These are phyloP conservation scores for Spiromastix sp. DNA, from an alignment of 2,329 filamentous ascomycete genomes.

Conservation along the genomic window DNA sequence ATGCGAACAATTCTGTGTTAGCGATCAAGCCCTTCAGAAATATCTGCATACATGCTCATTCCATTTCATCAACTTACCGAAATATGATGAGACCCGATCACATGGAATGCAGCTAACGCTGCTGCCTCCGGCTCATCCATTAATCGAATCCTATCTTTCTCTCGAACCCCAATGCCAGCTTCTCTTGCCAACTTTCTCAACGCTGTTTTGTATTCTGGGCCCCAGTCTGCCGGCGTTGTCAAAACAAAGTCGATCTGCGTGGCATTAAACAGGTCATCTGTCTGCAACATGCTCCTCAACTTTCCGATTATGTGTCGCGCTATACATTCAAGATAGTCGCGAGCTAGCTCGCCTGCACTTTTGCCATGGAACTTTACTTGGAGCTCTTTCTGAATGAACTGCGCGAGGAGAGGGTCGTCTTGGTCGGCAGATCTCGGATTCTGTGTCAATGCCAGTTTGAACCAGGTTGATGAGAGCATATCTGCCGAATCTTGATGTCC, in stretches of 20 bases:
- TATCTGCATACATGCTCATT: no score
- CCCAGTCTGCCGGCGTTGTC: slow-evolving; percentile 13
- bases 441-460: slow-evolving; percentile 12
- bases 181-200: slow-evolving; percentile 8
- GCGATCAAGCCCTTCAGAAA: no score
- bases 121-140: slow-evolving; percentile 15
- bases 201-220: slow-evolving; percentile 4
- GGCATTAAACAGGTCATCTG: not conserved
- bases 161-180: slow-evolving; percentile 10
- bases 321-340: slow-evolving; percentile 8
- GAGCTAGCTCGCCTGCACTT: not conserved
- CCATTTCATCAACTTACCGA: no score
- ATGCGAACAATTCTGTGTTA: no score
- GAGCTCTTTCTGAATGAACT: slow-evolving; percentile 7
- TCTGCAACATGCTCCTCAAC: not conserved
- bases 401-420: slow-evolving; percentile 10
- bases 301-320: slow-evolving; percentile 8
- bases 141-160: slow-evolving; percentile 8
- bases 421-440: slow-evolving; percentile 1
- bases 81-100: no score
- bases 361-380: slow-evolving; percentile 9
- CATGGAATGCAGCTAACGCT: slow-evolving; percentile 8
- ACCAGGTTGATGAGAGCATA: slow-evolving; percentile 9
- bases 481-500: slow-evolving; percentile 8
- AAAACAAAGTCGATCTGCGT: slow-evolving; percentile 10